These are phyloP conservation scores for Dichomitus squalens DNA, from an alignment of 1,284 basidiomycete genomes.

Conservation along the genomic window DNA sequence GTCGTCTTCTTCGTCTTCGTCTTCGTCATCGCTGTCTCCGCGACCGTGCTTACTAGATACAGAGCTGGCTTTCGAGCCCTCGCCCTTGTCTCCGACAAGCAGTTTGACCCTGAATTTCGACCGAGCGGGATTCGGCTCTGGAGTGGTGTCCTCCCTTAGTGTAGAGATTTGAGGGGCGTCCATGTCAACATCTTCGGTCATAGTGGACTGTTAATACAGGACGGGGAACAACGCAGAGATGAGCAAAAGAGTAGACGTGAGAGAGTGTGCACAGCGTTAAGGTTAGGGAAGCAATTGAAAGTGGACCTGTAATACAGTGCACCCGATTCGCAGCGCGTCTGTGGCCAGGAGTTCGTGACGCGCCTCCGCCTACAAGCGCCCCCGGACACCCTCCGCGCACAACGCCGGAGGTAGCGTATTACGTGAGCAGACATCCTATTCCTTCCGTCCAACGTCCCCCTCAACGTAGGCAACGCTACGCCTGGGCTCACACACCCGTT, in stretches of 20 bases:
- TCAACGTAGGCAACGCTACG: constrained; percentile 18
- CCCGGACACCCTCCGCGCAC: constrained; percentile 4
- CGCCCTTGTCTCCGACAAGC: constrained; percentile 48
- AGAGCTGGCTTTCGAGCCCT: constrained; percentile 31
- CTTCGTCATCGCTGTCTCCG: constrained; percentile 46
- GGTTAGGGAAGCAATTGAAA: neutral
- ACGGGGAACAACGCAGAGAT: neutral
- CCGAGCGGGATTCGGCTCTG: constrained; percentile 51
- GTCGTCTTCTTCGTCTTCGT: constrained; percentile 59
- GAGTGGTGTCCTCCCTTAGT: constrained; percentile 66
- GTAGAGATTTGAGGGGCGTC: constrained; percentile 80
- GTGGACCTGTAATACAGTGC: neutral
- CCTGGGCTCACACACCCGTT: constrained; percentile 12
- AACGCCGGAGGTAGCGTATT: constrained; percentile 1
- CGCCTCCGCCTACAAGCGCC: neutral
- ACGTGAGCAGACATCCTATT: constrained; percentile 27
- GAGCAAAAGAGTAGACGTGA: neutral
- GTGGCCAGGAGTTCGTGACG: no score
- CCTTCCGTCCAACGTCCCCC: constrained; percentile 18
- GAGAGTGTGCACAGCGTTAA: neutral
- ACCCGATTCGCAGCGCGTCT: neutral
- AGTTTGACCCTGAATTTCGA: constrained; percentile 55
- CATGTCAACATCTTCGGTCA: constrained; percentile 54
- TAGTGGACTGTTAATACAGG: constrained; percentile 13
- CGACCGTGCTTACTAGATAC: constrained; percentile 30